These are phyloP conservation scores for Leucosporidium yakuticum DNA, from an alignment of 768 basidiomycete genomes.

Conservation along the genomic window DNA sequence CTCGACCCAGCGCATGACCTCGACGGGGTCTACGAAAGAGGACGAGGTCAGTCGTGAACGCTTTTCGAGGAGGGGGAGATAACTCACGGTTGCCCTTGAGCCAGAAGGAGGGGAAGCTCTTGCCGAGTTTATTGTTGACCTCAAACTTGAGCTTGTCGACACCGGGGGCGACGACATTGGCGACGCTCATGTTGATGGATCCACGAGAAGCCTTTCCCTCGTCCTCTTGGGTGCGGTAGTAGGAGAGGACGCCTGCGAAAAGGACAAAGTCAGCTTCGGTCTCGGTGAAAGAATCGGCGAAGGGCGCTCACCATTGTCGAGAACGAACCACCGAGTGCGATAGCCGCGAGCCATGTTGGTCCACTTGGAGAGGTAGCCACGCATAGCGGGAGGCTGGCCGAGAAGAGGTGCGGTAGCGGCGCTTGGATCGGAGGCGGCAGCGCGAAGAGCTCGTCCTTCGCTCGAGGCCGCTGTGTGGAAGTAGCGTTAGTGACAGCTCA, in stretches of 20 bases:
- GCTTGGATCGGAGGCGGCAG: not conserved
- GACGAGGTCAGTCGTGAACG: not conserved
- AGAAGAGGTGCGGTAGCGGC: not conserved
- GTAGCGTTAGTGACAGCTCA: not conserved
- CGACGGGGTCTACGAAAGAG: conserved; percentile 60
- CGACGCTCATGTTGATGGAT: conserved; percentile 78
- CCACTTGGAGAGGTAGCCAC: conserved; percentile 80
- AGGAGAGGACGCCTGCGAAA: conserved; percentile 41
- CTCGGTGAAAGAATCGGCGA: too few relatives aligned
- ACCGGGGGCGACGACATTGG: conserved; percentile 51
- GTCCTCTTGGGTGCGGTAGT: conserved; percentile 84
- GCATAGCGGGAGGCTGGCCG: conserved; percentile 58
- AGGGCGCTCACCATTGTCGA: conserved; percentile 54
- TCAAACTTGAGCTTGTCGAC: conserved; percentile 70
- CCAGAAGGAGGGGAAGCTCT: conserved; percentile 35
- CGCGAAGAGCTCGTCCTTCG: conserved; percentile 15
- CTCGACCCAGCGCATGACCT: conserved; percentile 79
- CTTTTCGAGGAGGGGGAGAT: not conserved
- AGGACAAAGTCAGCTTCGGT: not conserved
- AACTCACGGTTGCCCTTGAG: conserved; percentile 41
- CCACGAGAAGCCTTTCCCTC: conserved; percentile 78
- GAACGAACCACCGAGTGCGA: conserved; percentile 83
- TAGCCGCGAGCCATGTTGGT: conserved; percentile 87
- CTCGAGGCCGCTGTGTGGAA: conserved; percentile 1
- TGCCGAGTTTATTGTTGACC: conserved; percentile 52